Evolutionary conservation across 768 basidiomycete species (phyloP), one percentile per base, ranked within the genome.

Genomic region (Russula sp.): DNA sequence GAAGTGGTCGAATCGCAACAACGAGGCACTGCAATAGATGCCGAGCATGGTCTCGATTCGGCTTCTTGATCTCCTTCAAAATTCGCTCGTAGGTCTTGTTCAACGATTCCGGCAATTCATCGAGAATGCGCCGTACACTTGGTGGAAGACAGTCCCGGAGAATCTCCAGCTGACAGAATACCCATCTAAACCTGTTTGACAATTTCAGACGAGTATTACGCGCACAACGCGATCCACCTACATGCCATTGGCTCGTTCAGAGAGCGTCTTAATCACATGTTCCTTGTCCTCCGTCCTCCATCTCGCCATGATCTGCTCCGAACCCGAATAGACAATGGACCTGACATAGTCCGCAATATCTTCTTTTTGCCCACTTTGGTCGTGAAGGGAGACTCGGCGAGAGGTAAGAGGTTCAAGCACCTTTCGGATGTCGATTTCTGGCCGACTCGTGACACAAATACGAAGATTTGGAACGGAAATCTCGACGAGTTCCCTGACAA

Each of bases 131-230:
- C 9, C 30, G 48, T 1, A 48, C 32, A 32, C 22, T 51, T 7
- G 49, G 20, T 52, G 50, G 36, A 38, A 36, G 50, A 51, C 59
- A 52, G 14, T 28, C 11, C 7, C 59, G 59, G n/a, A 61, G 36
- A 5, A n/a, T 8, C 38, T 49, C 48, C 48, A 49, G 10, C 24
- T 49, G 48, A 24, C 48, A 49, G 22, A 49, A 49, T 7, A 24
- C 22, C 48, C 48, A 49, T 13, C 48, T 22, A 11, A 49, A 49
- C 48, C 48, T 49, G 22, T 24, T 24, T 24, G 16, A 49, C 42
- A 22, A 14, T 49, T 24, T 13, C 5, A 18, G 13, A 3, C 42
- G 22, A 48, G 8, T 11, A 48, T 24, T 6, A 48, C 4, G 1
- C 6, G 3, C 22, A 24, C 22, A 34, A 48, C 11, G 10, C n/a